Percentiles rank a stretch among this genome's conserved stretches.
Conservation (phyloP, 192 early-diverging fungal genomes). For the Phycomyces blakesleeanus region DNA sequence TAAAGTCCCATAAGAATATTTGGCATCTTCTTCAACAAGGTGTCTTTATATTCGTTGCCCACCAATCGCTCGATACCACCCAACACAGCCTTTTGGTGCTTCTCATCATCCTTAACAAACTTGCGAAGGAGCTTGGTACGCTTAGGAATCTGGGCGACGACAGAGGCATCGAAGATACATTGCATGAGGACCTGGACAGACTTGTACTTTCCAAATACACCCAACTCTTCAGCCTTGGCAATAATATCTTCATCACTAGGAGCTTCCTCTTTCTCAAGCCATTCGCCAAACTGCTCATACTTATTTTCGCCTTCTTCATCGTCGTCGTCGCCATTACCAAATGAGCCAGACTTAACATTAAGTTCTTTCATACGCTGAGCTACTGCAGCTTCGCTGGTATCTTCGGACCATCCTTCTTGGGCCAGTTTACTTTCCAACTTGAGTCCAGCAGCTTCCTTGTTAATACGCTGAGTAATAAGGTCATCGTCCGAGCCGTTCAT, state of each 20-base stretch:
- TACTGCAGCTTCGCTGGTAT: conserved; percentile 77
- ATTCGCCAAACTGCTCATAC: conserved; percentile 77
- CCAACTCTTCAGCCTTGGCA: conserved; percentile 73
- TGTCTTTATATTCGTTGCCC: conserved; percentile 49
- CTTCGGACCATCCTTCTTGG: conserved; percentile 80
- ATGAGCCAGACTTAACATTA: conserved; percentile 38
- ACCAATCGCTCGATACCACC: conserved; percentile 91
- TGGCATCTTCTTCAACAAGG: conserved; percentile 61
- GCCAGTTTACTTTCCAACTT: conserved; percentile 49
- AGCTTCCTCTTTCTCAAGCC: conserved; percentile 56
- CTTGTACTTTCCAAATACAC: conserved; percentile 72
- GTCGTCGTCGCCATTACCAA: conserved; percentile 56
- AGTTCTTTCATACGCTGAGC: conserved; percentile 70
- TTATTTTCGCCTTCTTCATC: conserved; percentile 56
- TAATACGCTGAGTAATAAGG: conserved; percentile 63
- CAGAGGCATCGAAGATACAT: conserved; percentile 70
- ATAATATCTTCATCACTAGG: conserved; percentile 68
- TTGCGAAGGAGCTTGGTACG: conserved; percentile 64
- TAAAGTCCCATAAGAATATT: conserved; percentile 86
- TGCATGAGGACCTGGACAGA: conserved; percentile 77
- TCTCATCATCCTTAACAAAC: conserved; percentile 72
- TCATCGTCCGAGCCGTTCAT: conserved; percentile 61
- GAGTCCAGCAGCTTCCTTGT: conserved; percentile 64
- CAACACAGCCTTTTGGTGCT: conserved; percentile 82
- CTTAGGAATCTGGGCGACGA: conserved; percentile 67